A percentile compares a stretch with the other conserved stretches of the same genome.
Evolutionary conservation across 2,329 filamentous ascomycete genomes (phyloP).

Genomic region (Aspergillus cejpii): DNA sequence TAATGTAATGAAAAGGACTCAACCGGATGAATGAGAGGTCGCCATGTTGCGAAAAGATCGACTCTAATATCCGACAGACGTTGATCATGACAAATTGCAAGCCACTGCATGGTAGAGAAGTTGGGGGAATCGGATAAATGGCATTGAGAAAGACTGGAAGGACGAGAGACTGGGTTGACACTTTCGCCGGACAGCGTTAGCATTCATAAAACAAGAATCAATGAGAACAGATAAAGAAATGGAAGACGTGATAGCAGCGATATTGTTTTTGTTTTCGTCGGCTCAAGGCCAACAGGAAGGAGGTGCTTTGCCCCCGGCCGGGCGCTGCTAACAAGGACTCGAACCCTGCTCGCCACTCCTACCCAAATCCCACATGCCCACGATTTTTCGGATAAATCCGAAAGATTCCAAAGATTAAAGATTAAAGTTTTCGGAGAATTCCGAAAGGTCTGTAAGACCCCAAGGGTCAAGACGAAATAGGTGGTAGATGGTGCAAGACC

Average conservation of each 20-base stretch:
- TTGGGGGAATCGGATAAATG: no score
- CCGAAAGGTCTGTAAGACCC: background rate
- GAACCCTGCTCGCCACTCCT: slow-evolving; percentile 1
- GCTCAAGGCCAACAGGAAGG: background rate
- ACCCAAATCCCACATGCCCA: slow-evolving; percentile 1
- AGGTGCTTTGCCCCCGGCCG: background rate
- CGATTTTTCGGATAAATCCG: background rate
- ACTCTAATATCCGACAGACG: no score
- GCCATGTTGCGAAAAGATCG: no score
- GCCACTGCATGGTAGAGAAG: no score
- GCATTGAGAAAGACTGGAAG: no score
- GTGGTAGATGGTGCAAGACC: no score
- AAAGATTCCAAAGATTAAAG: background rate
- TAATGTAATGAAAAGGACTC: no score
- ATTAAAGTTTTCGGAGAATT: background rate
- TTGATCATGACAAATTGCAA: no score
- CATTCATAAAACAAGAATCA: background rate
- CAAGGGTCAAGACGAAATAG: no score
- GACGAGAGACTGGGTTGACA: no score
- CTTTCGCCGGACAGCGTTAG: no score
- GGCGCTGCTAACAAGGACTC: background rate
- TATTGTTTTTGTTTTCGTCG: slow-evolving; percentile 1
- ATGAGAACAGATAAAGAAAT: background rate
- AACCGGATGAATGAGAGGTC: no score
- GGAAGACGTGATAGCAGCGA: background rate